phyloP scores from a whole-genome alignment of 2,329 filamentous ascomycete species.

The Zymoseptoria crescenta region DNA sequence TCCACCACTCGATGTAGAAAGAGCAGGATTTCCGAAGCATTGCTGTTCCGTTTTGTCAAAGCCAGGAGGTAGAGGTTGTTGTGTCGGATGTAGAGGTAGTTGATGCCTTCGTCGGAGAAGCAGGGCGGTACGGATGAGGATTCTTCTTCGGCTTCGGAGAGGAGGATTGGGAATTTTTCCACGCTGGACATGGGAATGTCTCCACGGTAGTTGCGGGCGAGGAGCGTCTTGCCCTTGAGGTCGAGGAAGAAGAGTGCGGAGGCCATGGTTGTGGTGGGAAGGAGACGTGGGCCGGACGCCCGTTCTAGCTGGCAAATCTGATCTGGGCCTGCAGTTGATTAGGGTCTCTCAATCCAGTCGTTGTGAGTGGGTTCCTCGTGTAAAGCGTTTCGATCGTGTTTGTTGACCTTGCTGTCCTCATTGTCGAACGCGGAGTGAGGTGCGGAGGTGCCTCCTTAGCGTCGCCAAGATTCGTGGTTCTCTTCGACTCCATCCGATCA shows the following conservation, averaged over 20 bases:
- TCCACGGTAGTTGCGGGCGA: slow-evolving; percentile 96
- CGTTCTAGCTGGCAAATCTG: background rate
- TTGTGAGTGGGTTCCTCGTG: background rate
- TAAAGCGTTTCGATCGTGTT: background rate
- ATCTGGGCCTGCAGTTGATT: background rate
- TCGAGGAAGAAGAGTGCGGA: slow-evolving; percentile 98
- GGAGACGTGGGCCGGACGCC: slow-evolving; percentile 19
- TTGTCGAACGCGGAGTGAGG: background rate
- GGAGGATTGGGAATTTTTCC: slow-evolving; percentile 91
- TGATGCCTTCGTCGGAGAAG: slow-evolving; percentile 98
- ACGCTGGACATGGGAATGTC: slow-evolving; percentile 99
- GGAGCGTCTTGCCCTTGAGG: slow-evolving; percentile 99
- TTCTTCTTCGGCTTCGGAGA: slow-evolving; percentile 98
- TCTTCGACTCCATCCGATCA: background rate
- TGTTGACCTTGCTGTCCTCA: background rate
- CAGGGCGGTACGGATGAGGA: slow-evolving; percentile 94
- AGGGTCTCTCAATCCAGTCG: background rate
- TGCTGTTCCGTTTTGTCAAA: slow-evolving; percentile 96
- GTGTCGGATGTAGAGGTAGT: slow-evolving; percentile 98
- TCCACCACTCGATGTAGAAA: slow-evolving; percentile 98
- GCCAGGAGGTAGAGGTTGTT: slow-evolving; percentile 98
- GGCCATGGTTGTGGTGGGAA: slow-evolving; percentile 57
- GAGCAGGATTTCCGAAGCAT: slow-evolving; percentile 94
- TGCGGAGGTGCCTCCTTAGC: background rate
- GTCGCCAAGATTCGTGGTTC: background rate